phyloP scores from a whole-genome alignment of 768 basidiomycete species.

The Goffeauzyma gilvescens region DNA sequence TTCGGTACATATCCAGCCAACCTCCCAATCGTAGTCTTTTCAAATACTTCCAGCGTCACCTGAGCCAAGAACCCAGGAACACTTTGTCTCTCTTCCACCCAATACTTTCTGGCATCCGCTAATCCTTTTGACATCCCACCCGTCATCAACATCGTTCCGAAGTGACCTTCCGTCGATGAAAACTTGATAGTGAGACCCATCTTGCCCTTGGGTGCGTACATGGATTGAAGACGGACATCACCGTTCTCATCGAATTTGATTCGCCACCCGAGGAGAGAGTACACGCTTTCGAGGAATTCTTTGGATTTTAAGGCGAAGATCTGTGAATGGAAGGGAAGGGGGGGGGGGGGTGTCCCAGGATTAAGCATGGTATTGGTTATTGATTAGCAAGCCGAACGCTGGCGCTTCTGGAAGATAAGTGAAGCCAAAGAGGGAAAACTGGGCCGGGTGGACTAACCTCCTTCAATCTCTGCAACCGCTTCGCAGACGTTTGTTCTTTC shows the following conservation, averaged over 20 bases:
- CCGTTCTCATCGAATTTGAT: slow-evolving; percentile 81
- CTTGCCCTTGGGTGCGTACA: slow-evolving; percentile 67
- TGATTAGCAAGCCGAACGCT: no score
- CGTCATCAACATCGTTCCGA: slow-evolving; percentile 30
- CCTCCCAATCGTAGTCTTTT: slow-evolving; percentile 42
- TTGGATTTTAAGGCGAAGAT: slow-evolving; percentile 66
- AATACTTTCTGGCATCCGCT: slow-evolving; percentile 57
- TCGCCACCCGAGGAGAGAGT: slow-evolving; percentile 74
- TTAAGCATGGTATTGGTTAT: no score
- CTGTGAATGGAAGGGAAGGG: slow-evolving; percentile 31
- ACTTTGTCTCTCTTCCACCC: slow-evolving; percentile 69
- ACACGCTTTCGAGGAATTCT: slow-evolving; percentile 80
- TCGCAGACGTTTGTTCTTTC: slow-evolving; percentile 54
- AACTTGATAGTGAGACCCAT: slow-evolving; percentile 51
- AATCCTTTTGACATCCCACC: slow-evolving; percentile 36
- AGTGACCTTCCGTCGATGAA: slow-evolving; percentile 31
- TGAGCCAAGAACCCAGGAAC: slow-evolving; percentile 78
- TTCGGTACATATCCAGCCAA: slow-evolving; percentile 19
- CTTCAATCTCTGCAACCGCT: slow-evolving; percentile 56
- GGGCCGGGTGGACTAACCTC: slow-evolving; percentile 41
- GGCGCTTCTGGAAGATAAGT: no score
- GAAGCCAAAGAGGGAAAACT: neutral
- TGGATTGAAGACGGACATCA: slow-evolving; percentile 67
- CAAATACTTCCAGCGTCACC: slow-evolving; percentile 71
- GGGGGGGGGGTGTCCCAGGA: no score